Conservation (phyloP, 2,329 filamentous ascomycete genomes). For the Chlorencoelia australis region DNA sequence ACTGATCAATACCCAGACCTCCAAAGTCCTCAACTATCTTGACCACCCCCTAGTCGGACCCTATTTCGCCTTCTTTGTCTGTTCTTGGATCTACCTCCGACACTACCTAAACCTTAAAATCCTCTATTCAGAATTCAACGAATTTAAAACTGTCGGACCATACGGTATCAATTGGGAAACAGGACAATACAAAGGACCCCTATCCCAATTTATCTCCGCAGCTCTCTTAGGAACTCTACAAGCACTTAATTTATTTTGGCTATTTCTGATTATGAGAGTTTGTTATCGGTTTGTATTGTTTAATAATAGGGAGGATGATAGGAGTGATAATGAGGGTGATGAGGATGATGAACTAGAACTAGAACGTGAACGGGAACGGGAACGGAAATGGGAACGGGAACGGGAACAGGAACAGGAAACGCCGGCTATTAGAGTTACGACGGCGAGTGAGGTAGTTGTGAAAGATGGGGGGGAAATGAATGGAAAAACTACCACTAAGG, state of each 20-base stretch:
- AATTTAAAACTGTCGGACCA: slow-evolving; percentile 64
- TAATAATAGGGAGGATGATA: slow-evolving; percentile 54
- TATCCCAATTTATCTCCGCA: slow-evolving; percentile 59
- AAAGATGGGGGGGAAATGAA: no score
- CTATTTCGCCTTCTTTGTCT: slow-evolving; percentile 81
- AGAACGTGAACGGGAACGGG: no score
- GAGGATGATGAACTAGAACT: no score
- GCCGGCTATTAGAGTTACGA: no score
- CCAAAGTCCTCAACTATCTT: slow-evolving; percentile 86
- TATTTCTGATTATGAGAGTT: slow-evolving; percentile 66
- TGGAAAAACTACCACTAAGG: no score
- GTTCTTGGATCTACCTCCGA: slow-evolving; percentile 77
- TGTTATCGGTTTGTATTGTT: slow-evolving; percentile 58
- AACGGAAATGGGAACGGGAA: no score
- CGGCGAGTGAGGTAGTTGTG: no score
- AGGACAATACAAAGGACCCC: slow-evolving; percentile 65
- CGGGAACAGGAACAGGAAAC: no score
- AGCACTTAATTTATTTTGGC: slow-evolving; percentile 70
- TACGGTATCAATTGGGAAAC: slow-evolving; percentile 68
- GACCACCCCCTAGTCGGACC: slow-evolving; percentile 66
- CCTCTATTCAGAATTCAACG: slow-evolving; percentile 62
- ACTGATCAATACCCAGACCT: slow-evolving; percentile 46
- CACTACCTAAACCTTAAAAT: slow-evolving; percentile 76
- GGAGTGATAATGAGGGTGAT: slow-evolving; percentile 56
- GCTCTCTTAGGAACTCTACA: slow-evolving; percentile 56